Evolutionary conservation across 1,139 yeast species (phyloP), one percentile per base, ranked within the genome.

Genomic region (Magnusiomyces tetraspermus): DNA sequence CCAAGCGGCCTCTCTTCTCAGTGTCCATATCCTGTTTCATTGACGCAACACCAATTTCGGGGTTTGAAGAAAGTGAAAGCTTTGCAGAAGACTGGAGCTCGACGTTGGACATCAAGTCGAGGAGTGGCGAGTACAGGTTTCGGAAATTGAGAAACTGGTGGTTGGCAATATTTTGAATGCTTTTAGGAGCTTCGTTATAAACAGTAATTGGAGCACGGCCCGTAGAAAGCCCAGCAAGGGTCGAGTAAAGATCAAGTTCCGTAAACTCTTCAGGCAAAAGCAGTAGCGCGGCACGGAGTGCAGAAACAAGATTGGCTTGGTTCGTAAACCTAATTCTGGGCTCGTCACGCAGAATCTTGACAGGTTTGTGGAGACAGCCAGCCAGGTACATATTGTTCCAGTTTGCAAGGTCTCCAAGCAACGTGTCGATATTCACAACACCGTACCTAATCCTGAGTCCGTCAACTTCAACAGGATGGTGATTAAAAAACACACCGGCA

Each of bases 281-380:
- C 51, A 88, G 69, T 43, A 85, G 71, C 0, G 95, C 83, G n/a
- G 90, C 68, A 4, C 89, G 76, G 50, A 89, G 76, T 6, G 96
- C 97, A 56, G 83, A 83, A 54, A 82, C 76, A 56, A 92, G 72
- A 64, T 92, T 94, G 57, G 77, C 79, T 63, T 86, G 92, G 62
- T 87, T 85, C 60, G 85, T 75, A 54, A 81, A 76, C 56, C 79
- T 74, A 15, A 86, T 74, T 60, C 76, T 72, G 1, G 83, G 75
- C 56, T 83, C 80, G 56, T 81, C 84, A 53, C 79, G 76, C 42
- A 90, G 67, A 36, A 85, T 77, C 58, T 85, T 83, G 11, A 92
- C 95, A 0, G 99, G 99, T 64, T 92, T 92, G 61, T 92, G 98
- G 55, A 94, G 72, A 57, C 99, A 74, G 0, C 99, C 99, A 0